A percentile compares a stretch with the other conserved stretches of the same genome.
phyloP scores from a whole-genome alignment of 805 yeast species.

The fission yeast (Schizosaccharomyces pombe) region DNA sequence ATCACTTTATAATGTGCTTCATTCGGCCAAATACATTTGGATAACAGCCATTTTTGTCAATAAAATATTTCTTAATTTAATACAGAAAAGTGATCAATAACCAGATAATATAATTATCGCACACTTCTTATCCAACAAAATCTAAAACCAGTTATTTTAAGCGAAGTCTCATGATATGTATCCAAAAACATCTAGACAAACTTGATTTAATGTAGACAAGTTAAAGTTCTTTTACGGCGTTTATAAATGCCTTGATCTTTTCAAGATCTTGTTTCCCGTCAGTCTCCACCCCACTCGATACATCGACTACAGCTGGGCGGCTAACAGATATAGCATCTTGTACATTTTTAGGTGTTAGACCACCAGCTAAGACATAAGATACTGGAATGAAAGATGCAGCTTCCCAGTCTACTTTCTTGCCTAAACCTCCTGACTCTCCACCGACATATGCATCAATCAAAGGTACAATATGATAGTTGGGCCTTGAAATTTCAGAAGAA shows the following conservation, averaged over 20 bases:
- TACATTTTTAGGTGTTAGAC: slow-evolving; percentile 58
- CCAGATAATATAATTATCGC: no score
- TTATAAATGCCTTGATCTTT: slow-evolving; percentile 41
- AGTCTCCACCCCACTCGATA: slow-evolving; percentile 83
- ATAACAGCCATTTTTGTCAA: no score
- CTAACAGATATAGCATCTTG: slow-evolving; percentile 22
- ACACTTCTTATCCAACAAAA: no score
- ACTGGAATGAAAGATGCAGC: slow-evolving; percentile 13
- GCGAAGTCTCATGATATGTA: no score
- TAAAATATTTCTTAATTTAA: no score
- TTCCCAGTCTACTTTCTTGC: slow-evolving; percentile 56
- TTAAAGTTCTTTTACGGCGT: slow-evolving; percentile 14
- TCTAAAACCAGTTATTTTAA: no score
- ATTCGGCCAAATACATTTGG: no score
- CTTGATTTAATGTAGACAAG: no score
- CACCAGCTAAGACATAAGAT: slow-evolving; percentile 63
- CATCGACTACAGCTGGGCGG: slow-evolving; percentile 78
- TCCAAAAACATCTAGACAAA: no score
- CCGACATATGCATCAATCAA: slow-evolving; percentile 51
- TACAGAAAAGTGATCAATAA: no score
- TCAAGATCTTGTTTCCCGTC: slow-evolving; percentile 44
- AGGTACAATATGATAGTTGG: slow-evolving; percentile 27
- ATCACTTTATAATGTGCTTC: no score
- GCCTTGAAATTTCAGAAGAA: slow-evolving; percentile 16
- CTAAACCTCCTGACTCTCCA: slow-evolving; percentile 60